Evolutionary conservation across 2,329 filamentous ascomycete genomes (phyloP).

Genomic region (Penicillium sp.): DNA sequence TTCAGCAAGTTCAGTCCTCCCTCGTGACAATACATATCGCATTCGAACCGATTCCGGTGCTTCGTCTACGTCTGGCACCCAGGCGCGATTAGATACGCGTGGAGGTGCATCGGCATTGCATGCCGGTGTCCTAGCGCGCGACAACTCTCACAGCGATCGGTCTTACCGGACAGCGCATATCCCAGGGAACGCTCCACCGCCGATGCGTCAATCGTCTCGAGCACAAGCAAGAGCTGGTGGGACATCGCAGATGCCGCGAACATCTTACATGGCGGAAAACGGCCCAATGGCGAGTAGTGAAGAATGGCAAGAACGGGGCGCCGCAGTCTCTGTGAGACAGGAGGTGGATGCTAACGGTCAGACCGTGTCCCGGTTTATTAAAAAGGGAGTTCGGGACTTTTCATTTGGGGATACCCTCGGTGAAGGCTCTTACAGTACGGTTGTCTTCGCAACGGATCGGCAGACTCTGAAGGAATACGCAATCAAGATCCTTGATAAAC

Average conservation of each 20-base stretch:
- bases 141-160: constrained; percentile 65
- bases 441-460: constrained; percentile 86
- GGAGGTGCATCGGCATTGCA: constrained; percentile 57
- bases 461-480: constrained; percentile 95
- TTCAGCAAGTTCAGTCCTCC: constrained; percentile 37
- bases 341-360: constrained; percentile 84
- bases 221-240: constrained; percentile 55
- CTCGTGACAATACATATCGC: constrained; percentile 49
- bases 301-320: constrained; percentile 93
- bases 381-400: constrained; percentile 97
- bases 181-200: constrained; percentile 59
- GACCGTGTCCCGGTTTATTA: constrained; percentile 75
- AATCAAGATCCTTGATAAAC: constrained; percentile 96
- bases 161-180: constrained; percentile 62
- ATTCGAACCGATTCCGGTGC: constrained; percentile 57
- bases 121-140: constrained; percentile 60
- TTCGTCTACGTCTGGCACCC: constrained; percentile 54
- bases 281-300: constrained; percentile 66
- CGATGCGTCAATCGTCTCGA: constrained; percentile 72
- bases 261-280: constrained; percentile 54
- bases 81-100: constrained; percentile 61
- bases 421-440: constrained; percentile 96
- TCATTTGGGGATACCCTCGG: constrained; percentile 85
- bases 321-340: constrained; percentile 76
- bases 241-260: constrained; percentile 36